These are phyloP conservation scores for Alternaria sp. DNA, from an alignment of 2,329 filamentous ascomycete species.

Conservation along the genomic window DNA sequence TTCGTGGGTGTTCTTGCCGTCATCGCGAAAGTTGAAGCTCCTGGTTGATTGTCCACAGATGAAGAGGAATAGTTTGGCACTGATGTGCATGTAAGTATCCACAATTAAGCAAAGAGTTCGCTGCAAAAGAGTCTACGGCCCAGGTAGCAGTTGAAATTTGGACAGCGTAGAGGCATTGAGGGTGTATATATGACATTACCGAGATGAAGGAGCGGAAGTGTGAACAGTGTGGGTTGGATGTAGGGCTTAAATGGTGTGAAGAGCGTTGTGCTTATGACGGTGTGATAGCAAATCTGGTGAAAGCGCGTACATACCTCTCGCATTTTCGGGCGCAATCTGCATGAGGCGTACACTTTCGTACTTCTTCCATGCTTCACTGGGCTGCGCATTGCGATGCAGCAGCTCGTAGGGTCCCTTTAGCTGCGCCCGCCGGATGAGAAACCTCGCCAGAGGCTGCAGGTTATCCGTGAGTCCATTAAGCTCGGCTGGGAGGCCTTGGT, in stretches of 20 bases:
- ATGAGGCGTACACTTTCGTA: constrained; percentile 2
- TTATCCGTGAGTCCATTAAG: constrained; percentile 6
- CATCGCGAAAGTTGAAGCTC: neutral
- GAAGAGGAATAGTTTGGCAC: neutral
- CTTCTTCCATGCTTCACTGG: constrained; percentile 10
- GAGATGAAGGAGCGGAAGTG: neutral
- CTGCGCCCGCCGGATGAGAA: constrained; percentile 18
- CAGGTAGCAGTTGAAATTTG: neutral
- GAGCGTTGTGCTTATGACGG: neutral
- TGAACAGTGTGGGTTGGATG: neutral
- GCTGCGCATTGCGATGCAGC: constrained; percentile 6
- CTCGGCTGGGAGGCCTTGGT: constrained; percentile 7
- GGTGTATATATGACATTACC: neutral
- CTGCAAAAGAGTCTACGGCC: neutral
- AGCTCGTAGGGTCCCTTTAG: constrained; percentile 19
- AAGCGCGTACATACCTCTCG: neutral
- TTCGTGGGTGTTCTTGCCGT: neutral
- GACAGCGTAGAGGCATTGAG: neutral
- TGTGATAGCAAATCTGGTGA: neutral
- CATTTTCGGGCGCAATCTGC: neutral
- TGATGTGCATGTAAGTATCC: neutral
- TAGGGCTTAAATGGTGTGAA: neutral
- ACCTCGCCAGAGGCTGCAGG: constrained; percentile 12
- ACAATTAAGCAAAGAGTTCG: neutral
- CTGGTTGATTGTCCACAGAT: neutral